Percentiles rank a stretch among this genome's conserved stretches.
These are phyloP conservation scores for Podospora tetraspora DNA, from an alignment of 495 filamentous ascomycete species.

Conservation along the genomic window DNA sequence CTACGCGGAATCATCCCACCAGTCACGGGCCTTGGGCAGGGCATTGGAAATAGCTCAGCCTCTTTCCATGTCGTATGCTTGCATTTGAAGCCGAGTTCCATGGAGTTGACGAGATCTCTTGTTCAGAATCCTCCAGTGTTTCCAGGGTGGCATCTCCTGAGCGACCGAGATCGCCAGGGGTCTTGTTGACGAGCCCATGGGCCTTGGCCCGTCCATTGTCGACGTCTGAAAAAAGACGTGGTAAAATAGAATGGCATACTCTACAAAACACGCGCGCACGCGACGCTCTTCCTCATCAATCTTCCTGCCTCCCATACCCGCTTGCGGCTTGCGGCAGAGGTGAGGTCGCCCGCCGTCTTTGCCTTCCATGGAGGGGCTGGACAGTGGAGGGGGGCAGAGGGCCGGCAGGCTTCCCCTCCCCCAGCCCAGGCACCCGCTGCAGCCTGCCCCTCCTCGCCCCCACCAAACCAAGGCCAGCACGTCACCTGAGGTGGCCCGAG, in stretches of 20 bases:
- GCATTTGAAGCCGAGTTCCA: background rate
- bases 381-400: background rate
- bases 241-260: background rate
- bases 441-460: background rate
- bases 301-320: background rate
- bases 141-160: background rate
- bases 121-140: background rate
- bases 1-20: background rate
- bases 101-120: background rate
- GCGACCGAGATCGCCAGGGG: background rate
- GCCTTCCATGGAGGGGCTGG: background rate
- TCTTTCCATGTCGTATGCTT: background rate
- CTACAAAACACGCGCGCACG: background rate
- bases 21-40: background rate
- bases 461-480: background rate
- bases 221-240: background rate
- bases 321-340: background rate
- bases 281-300: background rate
- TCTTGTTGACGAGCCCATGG: background rate
- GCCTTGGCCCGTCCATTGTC: background rate
- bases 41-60: background rate
- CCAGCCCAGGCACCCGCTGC: background rate
- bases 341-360: background rate
- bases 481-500: background rate
- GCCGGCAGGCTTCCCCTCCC: background rate